Evolutionary conservation across 495 filamentous ascomycete genomes (phyloP).

Genomic region (Terfezia boudieri): DNA sequence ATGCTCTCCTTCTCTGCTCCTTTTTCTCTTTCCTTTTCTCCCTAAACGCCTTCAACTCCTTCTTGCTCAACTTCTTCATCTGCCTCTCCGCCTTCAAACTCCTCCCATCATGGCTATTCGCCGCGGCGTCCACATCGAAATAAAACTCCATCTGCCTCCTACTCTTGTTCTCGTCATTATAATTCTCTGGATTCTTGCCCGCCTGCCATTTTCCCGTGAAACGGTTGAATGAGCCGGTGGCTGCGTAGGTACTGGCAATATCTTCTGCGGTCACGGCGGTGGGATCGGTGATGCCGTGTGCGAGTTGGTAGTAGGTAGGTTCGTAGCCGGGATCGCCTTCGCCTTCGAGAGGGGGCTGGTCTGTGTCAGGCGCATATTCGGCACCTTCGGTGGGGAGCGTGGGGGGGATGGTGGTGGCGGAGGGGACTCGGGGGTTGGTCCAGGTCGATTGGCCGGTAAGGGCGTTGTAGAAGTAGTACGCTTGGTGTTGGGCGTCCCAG

Average conservation of each 20-base stretch:
- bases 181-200: conserved; percentile 41
- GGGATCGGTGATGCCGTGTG: conserved; percentile 17
- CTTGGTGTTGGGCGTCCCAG: conserved; percentile 49
- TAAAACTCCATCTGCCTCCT: conserved; percentile 78
- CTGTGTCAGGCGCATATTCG: conserved; percentile 1
- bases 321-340: neutral
- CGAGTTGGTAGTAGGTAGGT: conserved; percentile 8
- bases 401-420: conserved; percentile 9
- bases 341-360: neutral
- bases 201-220: conserved; percentile 76
- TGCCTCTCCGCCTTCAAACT: conserved; percentile 79
- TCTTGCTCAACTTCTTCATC: conserved; percentile 67
- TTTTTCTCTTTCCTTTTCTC: conserved; percentile 56
- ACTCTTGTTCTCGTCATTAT: conserved; percentile 77
- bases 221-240: conserved; percentile 65
- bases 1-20: conserved; percentile 82
- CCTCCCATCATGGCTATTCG: conserved; percentile 76
- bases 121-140: conserved; percentile 95
- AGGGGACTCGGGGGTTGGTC: conserved; percentile 68
- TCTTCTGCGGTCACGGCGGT: conserved; percentile 21
- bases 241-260: conserved; percentile 31
- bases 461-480: conserved; percentile 81
- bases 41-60: conserved; percentile 54
- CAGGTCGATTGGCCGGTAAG: conserved; percentile 57
- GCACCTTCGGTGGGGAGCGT: neutral